These are phyloP conservation scores for Zygoascus flipseniorum DNA, from an alignment of 805 yeast species.

Conservation along the genomic window DNA sequence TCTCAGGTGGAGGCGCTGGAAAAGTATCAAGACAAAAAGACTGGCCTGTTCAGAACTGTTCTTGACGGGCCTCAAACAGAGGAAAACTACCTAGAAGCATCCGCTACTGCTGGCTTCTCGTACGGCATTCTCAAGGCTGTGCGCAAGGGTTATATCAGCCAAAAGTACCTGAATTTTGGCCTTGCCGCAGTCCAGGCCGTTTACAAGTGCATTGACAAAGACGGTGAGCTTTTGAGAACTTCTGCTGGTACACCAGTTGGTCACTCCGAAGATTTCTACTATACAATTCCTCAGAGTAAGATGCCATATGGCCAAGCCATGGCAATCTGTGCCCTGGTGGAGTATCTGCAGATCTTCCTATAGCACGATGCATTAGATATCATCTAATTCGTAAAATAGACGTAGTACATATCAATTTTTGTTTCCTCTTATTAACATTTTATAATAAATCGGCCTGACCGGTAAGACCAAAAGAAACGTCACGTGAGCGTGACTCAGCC, in stretches of 20 bases:
- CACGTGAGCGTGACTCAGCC: too few species aligned
- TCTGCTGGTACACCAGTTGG: constrained; percentile 34
- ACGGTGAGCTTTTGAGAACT: constrained; percentile 30
- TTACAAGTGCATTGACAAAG: constrained; percentile 21
- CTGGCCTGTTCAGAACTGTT: constrained; percentile 31
- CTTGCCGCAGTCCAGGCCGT: constrained; percentile 28
- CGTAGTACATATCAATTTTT: too few species aligned
- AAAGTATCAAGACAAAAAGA: constrained; percentile 22
- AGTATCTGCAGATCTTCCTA: constrained; percentile 5
- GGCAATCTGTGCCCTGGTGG: constrained; percentile 33
- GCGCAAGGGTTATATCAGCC: constrained; percentile 22
- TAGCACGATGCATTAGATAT: not conserved
- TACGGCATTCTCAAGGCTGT: constrained; percentile 31
- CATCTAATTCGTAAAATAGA: too few species aligned
- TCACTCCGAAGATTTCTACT: constrained; percentile 28
- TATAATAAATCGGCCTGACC: too few species aligned
- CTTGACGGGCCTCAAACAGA: constrained; percentile 25
- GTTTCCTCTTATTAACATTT: too few species aligned
- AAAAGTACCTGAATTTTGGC: constrained; percentile 24
- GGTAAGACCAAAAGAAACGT: too few species aligned
- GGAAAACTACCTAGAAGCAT: constrained; percentile 24
- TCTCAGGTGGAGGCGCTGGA: constrained; percentile 26
- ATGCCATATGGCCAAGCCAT: constrained; percentile 35
- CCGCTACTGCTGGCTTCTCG: constrained; percentile 33
- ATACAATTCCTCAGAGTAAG: constrained; percentile 29